phyloP scores from a whole-genome alignment of 2,329 filamentous ascomycete genomes.

The Helicocarpus griseus region DNA sequence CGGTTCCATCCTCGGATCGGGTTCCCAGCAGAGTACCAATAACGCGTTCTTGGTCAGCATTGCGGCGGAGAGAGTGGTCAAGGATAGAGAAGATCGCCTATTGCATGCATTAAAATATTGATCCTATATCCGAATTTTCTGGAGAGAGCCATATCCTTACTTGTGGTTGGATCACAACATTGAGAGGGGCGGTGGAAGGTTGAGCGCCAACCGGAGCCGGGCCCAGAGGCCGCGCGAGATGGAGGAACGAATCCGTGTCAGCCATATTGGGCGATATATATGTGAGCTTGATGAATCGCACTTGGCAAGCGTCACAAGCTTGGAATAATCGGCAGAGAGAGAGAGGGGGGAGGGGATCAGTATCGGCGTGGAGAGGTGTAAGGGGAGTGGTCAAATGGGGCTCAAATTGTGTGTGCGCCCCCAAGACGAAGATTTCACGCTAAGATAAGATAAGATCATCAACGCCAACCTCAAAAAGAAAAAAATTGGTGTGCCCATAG shows the following conservation, averaged over 20 bases:
- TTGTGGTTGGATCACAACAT: conserved; percentile 91
- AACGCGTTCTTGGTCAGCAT: conserved; percentile 85
- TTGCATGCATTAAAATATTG: conserved; percentile 11
- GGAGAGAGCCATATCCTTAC: conserved; percentile 40
- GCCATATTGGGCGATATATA: conserved; percentile 57
- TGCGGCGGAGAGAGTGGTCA: conserved; percentile 88
- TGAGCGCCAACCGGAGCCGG: conserved; percentile 69
- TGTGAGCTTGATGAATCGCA: not conserved
- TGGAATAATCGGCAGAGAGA: too few relatives aligned
- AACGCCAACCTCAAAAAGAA: conserved; percentile 8
- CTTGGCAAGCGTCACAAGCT: not conserved
- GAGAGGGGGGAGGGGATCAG: not conserved
- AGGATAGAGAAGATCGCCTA: conserved; percentile 57
- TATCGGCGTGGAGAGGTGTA: conserved; percentile 5
- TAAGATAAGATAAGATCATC: conserved; percentile 38
- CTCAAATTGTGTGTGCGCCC: conserved; percentile 31
- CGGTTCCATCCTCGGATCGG: conserved; percentile 90
- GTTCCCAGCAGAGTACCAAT: conserved; percentile 92
- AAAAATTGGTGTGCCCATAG: conserved; percentile 12
- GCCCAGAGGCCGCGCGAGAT: conserved; percentile 85
- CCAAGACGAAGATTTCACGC: conserved; percentile 34
- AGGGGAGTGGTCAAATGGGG: conserved; percentile 18
- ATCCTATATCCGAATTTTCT: not conserved
- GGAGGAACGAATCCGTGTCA: conserved; percentile 76
- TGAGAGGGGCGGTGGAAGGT: conserved; percentile 80